Conservation (phyloP, 2,329 filamentous ascomycete species). For the Herpotrichia juniperi region DNA sequence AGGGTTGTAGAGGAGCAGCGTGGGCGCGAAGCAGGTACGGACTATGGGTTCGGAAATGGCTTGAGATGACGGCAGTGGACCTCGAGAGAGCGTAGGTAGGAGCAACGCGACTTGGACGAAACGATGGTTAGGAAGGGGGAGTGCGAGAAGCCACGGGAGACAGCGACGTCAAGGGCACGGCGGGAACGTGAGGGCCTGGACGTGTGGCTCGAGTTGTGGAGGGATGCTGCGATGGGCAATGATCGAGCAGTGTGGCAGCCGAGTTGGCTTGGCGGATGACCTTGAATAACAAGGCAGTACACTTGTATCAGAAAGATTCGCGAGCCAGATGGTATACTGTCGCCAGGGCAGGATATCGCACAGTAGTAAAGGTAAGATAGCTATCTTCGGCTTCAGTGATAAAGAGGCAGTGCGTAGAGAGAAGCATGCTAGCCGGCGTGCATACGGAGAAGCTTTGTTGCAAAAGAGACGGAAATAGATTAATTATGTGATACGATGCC, state of each 20-base stretch:
- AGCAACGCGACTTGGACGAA: constrained; percentile 22
- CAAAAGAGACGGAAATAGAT: not conserved
- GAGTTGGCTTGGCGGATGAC: constrained; percentile 35
- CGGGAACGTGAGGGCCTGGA: constrained; percentile 17
- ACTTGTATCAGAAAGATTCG: too few relatives aligned
- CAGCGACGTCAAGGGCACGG: constrained; percentile 13
- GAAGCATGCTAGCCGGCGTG: not conserved
- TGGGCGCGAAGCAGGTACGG: not conserved
- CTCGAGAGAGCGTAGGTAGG: constrained; percentile 14
- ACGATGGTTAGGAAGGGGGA: constrained; percentile 10
- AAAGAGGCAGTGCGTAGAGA: not conserved
- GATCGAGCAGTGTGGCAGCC: constrained; percentile 27
- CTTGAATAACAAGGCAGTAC: constrained; percentile 2
- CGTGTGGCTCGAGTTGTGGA: constrained; percentile 28
- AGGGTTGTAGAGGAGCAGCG: constrained; percentile 5
- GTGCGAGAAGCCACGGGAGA: constrained; percentile 5
- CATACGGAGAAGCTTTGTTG: not conserved
- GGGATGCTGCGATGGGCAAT: constrained; percentile 29
- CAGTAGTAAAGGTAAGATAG: not conserved
- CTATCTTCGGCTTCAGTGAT: not conserved
- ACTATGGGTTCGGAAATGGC: constrained; percentile 16
- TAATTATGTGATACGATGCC: not conserved
- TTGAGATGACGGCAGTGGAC: constrained; percentile 21
- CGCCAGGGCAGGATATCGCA: not conserved
- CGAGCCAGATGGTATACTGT: not conserved